phyloP scores from a whole-genome alignment of 495 filamentous ascomycete species.

The Penicillium alfredii region DNA sequence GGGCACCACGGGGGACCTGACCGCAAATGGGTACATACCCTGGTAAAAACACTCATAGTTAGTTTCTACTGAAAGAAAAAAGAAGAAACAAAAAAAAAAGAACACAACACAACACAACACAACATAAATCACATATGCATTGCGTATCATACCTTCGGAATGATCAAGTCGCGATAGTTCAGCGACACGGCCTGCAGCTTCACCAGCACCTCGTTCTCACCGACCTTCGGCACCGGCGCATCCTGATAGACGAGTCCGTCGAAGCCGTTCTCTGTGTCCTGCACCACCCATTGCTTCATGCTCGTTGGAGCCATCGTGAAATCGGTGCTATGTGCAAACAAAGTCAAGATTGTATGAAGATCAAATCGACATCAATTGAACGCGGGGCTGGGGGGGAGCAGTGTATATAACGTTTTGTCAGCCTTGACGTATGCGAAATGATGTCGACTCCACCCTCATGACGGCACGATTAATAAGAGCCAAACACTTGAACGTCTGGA shows the following conservation, averaged over 20 bases:
- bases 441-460: constrained; percentile 13
- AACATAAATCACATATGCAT: constrained; percentile 1
- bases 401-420: not conserved
- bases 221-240: constrained; percentile 51
- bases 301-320: constrained; percentile 43
- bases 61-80: too few relatives aligned
- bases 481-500: too few relatives aligned
- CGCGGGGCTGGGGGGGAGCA: not conserved
- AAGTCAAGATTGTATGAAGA: not conserved
- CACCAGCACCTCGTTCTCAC: constrained; percentile 70
- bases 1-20: constrained; percentile 54
- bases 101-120: too few relatives aligned
- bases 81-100: too few relatives aligned
- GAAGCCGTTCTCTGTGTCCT: constrained; percentile 50
- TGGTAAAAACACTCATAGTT: constrained; percentile 19
- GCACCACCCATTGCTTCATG: constrained; percentile 62
- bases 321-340: not conserved
- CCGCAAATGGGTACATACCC: constrained; percentile 64
- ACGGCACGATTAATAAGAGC: constrained; percentile 15
- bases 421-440: constrained; percentile 17
- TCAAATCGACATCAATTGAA: not conserved
- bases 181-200: constrained; percentile 69
- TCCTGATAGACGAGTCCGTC: constrained; percentile 54
- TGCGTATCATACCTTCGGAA: constrained; percentile 49
- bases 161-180: constrained; percentile 79